Evolutionary conservation across 1,139 yeast genomes (phyloP).

Genomic region (Saccharomyces hybrid): DNA sequence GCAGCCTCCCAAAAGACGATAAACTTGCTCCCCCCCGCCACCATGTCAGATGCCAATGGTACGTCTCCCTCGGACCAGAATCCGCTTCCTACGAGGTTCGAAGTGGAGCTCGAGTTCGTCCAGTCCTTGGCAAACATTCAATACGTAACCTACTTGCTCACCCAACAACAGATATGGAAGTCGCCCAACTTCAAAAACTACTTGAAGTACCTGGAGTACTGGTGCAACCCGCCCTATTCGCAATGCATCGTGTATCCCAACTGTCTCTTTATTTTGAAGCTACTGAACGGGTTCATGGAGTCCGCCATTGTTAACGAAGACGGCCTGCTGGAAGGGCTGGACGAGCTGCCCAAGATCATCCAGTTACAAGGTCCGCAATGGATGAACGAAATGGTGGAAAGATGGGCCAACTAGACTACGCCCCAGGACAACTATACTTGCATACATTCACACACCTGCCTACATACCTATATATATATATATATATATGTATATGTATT

Average conservation of each 20-base stretch:
- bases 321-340: slow-evolving; percentile 33
- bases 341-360: slow-evolving; percentile 47
- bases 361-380: slow-evolving; percentile 52
- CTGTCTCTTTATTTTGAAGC: slow-evolving; percentile 53
- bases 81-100: slow-evolving; percentile 58
- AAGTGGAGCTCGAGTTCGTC: slow-evolving; percentile 70
- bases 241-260: slow-evolving; percentile 64
- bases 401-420: slow-evolving; percentile 54
- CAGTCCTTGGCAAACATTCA: slow-evolving; percentile 72
- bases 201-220: slow-evolving; percentile 56
- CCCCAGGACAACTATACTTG: too few relatives aligned
- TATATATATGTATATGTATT: too few relatives aligned
- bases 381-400: slow-evolving; percentile 73
- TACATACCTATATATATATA: too few relatives aligned
- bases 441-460: too few relatives aligned
- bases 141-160: slow-evolving; percentile 53
- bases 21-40: too few relatives aligned
- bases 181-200: slow-evolving; percentile 46
- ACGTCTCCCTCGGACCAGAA: neutral
- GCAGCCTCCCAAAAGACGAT: too few relatives aligned
- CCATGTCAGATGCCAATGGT: too few relatives aligned
- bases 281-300: slow-evolving; percentile 39
- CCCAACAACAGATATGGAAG: slow-evolving; percentile 41
- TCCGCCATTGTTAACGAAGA: slow-evolving; percentile 26
- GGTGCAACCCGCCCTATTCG: slow-evolving; percentile 60